Evolutionary conservation across 2,329 filamentous ascomycete species (phyloP).

Genomic region (Corynespora cassiicola): DNA sequence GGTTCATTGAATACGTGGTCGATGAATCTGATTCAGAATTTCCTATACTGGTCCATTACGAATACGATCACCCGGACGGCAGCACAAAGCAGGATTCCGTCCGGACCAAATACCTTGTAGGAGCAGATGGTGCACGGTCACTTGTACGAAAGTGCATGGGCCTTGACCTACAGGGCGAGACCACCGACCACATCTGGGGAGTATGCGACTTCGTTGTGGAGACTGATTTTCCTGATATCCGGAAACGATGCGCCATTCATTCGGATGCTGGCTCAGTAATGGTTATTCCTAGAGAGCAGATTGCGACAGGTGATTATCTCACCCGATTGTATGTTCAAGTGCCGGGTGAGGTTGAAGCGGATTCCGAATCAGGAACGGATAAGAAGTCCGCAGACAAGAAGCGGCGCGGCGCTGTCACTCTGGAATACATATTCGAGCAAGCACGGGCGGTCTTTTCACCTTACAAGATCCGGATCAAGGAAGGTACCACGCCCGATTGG

Average conservation of each 20-base stretch:
- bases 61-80: conserved; percentile 39
- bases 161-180: conserved; percentile 62
- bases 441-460: conserved; percentile 66
- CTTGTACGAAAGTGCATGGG: conserved; percentile 55
- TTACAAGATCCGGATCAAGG: conserved; percentile 57
- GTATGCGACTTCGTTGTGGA: conserved; percentile 54
- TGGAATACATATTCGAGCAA: conserved; percentile 67
- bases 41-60: conserved; percentile 28
- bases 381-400: conserved; percentile 58
- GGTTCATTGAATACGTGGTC: conserved; percentile 66
- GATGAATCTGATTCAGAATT: conserved; percentile 57
- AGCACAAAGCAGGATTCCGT: conserved; percentile 47
- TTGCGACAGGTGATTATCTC: conserved; percentile 67
- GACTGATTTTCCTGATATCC: conserved; percentile 54
- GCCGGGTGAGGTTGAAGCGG: conserved; percentile 36
- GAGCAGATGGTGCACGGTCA: conserved; percentile 63
- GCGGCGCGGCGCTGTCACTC: conserved; percentile 68
- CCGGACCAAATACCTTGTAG: conserved; percentile 73
- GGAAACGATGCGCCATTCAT: conserved; percentile 50
- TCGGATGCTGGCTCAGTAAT: conserved; percentile 49
- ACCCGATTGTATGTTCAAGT: conserved; percentile 69
- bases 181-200: conserved; percentile 60
- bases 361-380: conserved; percentile 17
- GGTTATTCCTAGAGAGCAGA: conserved; percentile 64
- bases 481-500: conserved; percentile 67